phyloP scores from a whole-genome alignment of 208 protist species.

The Eutreptiella sp. region DNA sequence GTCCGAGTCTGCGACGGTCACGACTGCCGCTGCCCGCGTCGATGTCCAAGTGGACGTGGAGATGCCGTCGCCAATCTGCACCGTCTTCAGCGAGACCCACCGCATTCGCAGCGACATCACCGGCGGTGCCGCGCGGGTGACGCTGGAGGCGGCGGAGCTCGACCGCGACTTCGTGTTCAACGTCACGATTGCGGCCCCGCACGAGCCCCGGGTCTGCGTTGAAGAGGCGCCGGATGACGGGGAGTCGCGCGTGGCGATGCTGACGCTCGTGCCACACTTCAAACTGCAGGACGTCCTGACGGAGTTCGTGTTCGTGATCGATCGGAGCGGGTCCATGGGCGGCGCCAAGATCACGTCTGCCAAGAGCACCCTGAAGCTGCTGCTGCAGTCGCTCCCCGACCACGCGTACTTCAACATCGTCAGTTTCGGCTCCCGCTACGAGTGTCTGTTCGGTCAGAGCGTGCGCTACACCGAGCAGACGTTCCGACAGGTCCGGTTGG shows the following conservation, averaged over 20 bases:
- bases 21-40: not conserved
- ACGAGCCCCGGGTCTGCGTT: conserved; percentile 27
- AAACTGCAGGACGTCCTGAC: not conserved
- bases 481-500: no score
- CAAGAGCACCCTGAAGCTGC: conserved; percentile 2
- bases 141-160: not conserved
- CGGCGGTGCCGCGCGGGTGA: not conserved
- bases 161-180: conserved; percentile 27
- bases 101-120: conserved; percentile 16
- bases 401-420: no score
- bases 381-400: no score
- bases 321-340: conserved; percentile 24
- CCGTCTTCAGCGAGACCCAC: conserved; percentile 4
- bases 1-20: not conserved
- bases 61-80: conserved; percentile 30
- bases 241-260: conserved; percentile 9
- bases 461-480: no score
- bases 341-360: conserved; percentile 7
- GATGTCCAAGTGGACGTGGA: conserved; percentile 26
- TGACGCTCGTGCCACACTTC: conserved; percentile 23
- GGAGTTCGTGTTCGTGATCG: conserved; percentile 23
- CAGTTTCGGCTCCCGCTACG: no score
- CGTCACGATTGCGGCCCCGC: conserved; percentile 8
- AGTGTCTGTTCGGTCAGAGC: no score
- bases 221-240: conserved; percentile 5